A percentile compares a stretch with the other conserved stretches of the same genome.
Conservation (phyloP, 2,329 filamentous ascomycete species). For the Metarhizium anisopliae region DNA sequence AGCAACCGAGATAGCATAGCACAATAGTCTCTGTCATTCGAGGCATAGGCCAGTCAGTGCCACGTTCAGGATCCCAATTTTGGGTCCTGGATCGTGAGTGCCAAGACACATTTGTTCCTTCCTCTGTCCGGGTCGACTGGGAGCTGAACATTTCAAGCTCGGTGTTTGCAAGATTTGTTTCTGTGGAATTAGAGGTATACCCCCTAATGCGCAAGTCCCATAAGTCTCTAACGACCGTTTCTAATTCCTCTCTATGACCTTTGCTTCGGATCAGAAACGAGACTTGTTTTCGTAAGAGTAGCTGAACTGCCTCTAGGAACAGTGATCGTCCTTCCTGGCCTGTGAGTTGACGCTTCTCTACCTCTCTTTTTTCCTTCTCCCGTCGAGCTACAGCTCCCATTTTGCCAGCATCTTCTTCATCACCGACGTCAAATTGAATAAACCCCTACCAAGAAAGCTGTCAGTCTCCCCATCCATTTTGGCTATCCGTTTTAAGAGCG, state of each 20-base stretch:
- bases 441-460: conserved; percentile 30
- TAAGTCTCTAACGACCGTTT: conserved; percentile 71
- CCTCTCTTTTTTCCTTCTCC: conserved; percentile 48
- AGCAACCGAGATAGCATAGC: conserved; percentile 69
- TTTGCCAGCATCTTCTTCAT: conserved; percentile 63
- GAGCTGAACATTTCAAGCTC: conserved; percentile 30
- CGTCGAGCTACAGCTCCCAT: conserved; percentile 46
- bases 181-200: conserved; percentile 26
- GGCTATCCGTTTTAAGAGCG: neutral
- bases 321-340: conserved; percentile 66
- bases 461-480: neutral
- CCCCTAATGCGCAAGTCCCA: conserved; percentile 64
- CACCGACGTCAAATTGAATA: conserved; percentile 47
- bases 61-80: conserved; percentile 36
- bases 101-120: conserved; percentile 16
- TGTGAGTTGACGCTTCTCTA: conserved; percentile 43
- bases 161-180: conserved; percentile 16
- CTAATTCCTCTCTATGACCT: conserved; percentile 62
- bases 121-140: conserved; percentile 17
- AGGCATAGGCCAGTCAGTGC: conserved; percentile 48
- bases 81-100: conserved; percentile 22
- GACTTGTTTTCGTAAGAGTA: conserved; percentile 76
- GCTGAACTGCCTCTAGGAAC: conserved; percentile 75
- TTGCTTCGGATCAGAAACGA: conserved; percentile 61
- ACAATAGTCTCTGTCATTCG: conserved; percentile 65